Evolutionary conservation across 2,329 filamentous ascomycete species (phyloP).

Genomic region (Bimuria novae-zelandiae): DNA sequence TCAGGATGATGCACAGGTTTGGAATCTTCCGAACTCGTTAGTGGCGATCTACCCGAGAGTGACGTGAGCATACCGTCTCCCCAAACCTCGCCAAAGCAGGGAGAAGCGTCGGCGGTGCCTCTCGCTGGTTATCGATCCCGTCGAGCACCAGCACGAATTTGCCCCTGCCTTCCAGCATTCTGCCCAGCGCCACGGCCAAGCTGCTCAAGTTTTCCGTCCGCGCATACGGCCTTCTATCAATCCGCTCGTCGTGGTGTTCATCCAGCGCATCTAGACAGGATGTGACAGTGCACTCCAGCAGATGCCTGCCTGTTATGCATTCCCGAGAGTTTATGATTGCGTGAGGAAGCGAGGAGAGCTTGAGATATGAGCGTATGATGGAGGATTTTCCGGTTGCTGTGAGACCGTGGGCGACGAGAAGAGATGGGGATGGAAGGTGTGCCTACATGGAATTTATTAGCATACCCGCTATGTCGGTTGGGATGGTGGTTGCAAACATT

Average conservation of each 20-base stretch:
- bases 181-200: slow-evolving; percentile 72
- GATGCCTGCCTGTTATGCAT: slow-evolving; percentile 77
- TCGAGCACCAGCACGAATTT: slow-evolving; percentile 86
- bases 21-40: slow-evolving; percentile 64
- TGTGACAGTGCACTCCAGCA: slow-evolving; percentile 72
- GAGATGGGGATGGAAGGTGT: slow-evolving; percentile 69
- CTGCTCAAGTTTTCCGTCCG: slow-evolving; percentile 82
- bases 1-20: slow-evolving; percentile 74
- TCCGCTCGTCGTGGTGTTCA: slow-evolving; percentile 46
- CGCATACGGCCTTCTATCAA: slow-evolving; percentile 54
- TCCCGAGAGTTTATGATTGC: slow-evolving; percentile 71
- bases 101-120: slow-evolving; percentile 76
- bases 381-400: slow-evolving; percentile 86
- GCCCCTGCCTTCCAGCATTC: slow-evolving; percentile 59
- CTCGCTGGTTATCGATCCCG: slow-evolving; percentile 81
- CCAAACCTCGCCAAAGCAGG: slow-evolving; percentile 80
- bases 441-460: slow-evolving; percentile 56
- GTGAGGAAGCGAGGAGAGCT: slow-evolving; percentile 56
- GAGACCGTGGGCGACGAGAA: slow-evolving; percentile 80
- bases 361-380: slow-evolving; percentile 67
- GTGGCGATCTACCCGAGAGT: neutral
- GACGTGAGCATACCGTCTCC: slow-evolving; percentile 67
- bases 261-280: slow-evolving; percentile 51
- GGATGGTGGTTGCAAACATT: slow-evolving; percentile 41
- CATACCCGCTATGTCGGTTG: neutral